phyloP scores from a whole-genome alignment of 1,139 yeast genomes.

The Hyphopichia khmerensis region DNA sequence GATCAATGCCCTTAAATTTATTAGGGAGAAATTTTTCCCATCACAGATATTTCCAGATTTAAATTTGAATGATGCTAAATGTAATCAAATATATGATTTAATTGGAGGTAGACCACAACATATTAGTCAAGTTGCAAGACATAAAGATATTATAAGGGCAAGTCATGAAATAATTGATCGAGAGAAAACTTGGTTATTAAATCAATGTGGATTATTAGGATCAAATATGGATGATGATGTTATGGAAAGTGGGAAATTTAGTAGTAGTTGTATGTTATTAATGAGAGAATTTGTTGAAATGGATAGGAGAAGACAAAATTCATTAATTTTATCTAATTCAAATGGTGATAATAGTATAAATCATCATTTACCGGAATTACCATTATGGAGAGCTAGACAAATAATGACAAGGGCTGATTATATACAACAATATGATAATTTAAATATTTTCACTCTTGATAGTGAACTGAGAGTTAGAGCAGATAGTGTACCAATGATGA shows the following conservation, averaged over 20 bases:
- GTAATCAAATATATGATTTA: conserved; percentile 61
- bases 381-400: conserved; percentile 82
- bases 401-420: conserved; percentile 84
- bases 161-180: conserved; percentile 72
- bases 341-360: conserved; percentile 15
- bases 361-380: conserved; percentile 68
- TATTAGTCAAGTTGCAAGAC: conserved; percentile 70
- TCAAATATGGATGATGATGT: conserved; percentile 86
- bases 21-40: conserved; percentile 49
- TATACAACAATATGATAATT: conserved; percentile 70
- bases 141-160: conserved; percentile 58
- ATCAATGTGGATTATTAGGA: conserved; percentile 79
- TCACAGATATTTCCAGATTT: conserved; percentile 30
- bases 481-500: conserved; percentile 86
- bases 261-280: conserved; percentile 73
- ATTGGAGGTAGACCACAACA: conserved; percentile 89
- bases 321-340: conserved; percentile 19
- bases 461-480: conserved; percentile 74
- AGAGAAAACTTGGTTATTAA: conserved; percentile 83
- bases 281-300: conserved; percentile 71
- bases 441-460: conserved; percentile 78
- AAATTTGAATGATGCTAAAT: conserved; percentile 32
- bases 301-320: conserved; percentile 46
- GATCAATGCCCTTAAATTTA: conserved; percentile 51
- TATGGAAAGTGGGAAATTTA: conserved; percentile 80